phyloP scores from a whole-genome alignment of 2,329 filamentous ascomycete species.

The Leptoxyphium fumago region DNA sequence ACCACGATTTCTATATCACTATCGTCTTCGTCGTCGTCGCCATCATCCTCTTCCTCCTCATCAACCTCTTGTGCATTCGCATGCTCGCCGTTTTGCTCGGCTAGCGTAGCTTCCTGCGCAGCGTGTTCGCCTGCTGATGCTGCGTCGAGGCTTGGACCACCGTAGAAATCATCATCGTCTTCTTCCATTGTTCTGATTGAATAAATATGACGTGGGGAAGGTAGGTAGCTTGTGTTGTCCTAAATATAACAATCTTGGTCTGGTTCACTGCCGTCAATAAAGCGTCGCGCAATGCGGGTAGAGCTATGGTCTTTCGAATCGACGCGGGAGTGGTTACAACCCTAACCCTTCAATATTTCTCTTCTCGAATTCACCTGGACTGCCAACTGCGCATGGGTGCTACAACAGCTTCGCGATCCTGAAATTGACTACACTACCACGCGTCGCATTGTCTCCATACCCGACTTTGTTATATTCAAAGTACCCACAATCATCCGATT shows the following conservation, averaged over 20 bases:
- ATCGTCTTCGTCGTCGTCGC: slow-evolving; percentile 32
- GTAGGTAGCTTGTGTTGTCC: no score
- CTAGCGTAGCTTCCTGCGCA: slow-evolving; percentile 9
- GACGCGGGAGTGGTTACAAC: not conserved
- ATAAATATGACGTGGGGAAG: not conserved
- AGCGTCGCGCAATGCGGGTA: no score
- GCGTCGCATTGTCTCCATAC: no score
- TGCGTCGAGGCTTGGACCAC: slow-evolving; percentile 7
- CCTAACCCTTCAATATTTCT: not conserved
- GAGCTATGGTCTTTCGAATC: no score
- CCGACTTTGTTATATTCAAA: no score
- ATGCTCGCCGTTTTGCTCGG: slow-evolving; percentile 15
- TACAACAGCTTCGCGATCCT: not conserved
- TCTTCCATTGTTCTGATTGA: slow-evolving; percentile 28
- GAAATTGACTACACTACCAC: no score
- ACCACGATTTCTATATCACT: slow-evolving; percentile 36
- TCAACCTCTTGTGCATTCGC: slow-evolving; percentile 10
- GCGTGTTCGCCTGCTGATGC: slow-evolving; percentile 6
- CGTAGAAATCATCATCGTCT: slow-evolving; percentile 39
- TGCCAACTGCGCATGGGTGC: not conserved
- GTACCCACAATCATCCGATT: no score
- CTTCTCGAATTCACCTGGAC: not conserved
- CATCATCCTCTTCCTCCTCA: slow-evolving; percentile 30
- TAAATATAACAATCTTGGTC: no score
- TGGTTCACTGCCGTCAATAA: no score